Evolutionary conservation across 768 basidiomycete genomes (phyloP), one percentile per base, ranked within the genome.

Genomic region (Lactarius akahatsu): DNA sequence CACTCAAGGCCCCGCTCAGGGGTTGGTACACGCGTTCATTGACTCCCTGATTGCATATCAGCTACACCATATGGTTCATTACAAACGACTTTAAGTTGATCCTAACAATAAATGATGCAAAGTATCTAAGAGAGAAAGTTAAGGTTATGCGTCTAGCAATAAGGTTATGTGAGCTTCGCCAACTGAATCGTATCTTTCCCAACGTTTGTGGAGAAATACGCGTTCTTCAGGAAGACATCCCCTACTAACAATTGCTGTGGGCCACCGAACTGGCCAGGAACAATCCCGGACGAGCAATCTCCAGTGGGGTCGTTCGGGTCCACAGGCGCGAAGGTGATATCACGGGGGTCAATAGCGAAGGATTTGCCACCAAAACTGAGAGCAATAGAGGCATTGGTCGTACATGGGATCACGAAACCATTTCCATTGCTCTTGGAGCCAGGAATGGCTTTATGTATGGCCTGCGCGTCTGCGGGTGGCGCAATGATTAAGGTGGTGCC

Each of bases 171-270:
- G 61, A 85, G 79, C 71, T 83, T 80, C 28, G 87, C 88, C 66
- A 90, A 80, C 30, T 81, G 84, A 38, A 90, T 78, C 47, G 81
- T 77, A 73, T 90, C 88, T 70, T 81, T 80, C 13, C 67, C 74
- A 16, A 84, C 83, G 69, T 91, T 79, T 13, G 84, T 86, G 7
- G 87, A 88, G 74, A 88, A 87, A 74, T 89, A 90, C 0, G 81
- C 88, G 71, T 89, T 91, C 82, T 91, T 91, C 72, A 90, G 77
- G 80, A 90, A 91, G 30, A 86, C 86, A 70, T 88, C 91, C 34
- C 89, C 89, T 41, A 88, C 79, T 66, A 93, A 82, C 90, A 89
- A 92, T 70, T 88, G 82, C 3, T 77, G 82, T 13, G 79, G 76
- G 64, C 82, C 84, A 52, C 84, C 87, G 47, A 91, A 77, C 54